These are phyloP conservation scores for Pseudodiploospora longispora DNA, from an alignment of 2,329 filamentous ascomycete genomes.

Conservation along the genomic window DNA sequence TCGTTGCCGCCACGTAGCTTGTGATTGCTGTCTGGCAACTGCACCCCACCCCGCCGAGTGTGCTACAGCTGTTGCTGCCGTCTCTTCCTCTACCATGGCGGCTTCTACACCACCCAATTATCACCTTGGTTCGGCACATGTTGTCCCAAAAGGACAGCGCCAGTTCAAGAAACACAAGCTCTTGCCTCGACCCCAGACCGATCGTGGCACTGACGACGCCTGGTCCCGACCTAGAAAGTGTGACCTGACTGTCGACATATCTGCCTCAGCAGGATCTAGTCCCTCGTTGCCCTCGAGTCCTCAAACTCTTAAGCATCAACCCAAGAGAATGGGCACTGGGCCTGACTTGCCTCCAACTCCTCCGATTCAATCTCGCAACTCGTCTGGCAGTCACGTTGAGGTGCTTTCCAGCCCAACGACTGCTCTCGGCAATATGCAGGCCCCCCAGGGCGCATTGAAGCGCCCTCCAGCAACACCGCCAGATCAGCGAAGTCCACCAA, in stretches of 20 bases:
- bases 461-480: conserved; percentile 51
- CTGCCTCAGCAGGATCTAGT: conserved; percentile 14
- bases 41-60: not conserved
- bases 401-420: conserved; percentile 33
- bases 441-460: conserved; percentile 28
- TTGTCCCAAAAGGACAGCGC: conserved; percentile 13
- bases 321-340: conserved; percentile 33
- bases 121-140: not conserved
- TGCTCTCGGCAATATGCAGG: conserved; percentile 29
- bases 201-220: conserved; percentile 16
- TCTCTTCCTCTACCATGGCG: conserved; percentile 12
- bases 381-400: conserved; percentile 42
- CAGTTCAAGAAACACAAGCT: conserved; percentile 40
- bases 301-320: conserved; percentile 33
- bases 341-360: conserved; percentile 55
- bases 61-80: not conserved
- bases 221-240: conserved; percentile 15
- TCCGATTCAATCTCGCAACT: conserved; percentile 50
- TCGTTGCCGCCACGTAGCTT: conserved; percentile 10
- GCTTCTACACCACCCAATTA: conserved; percentile 2
- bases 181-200: conserved; percentile 28
- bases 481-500: conserved; percentile 60
- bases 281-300: conserved; percentile 29
- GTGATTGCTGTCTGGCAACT: conserved; percentile 12
- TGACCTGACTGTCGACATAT: conserved; percentile 21